These are phyloP conservation scores for Aspergillus ostianus DNA, from an alignment of 495 filamentous ascomycete species.

Conservation along the genomic window DNA sequence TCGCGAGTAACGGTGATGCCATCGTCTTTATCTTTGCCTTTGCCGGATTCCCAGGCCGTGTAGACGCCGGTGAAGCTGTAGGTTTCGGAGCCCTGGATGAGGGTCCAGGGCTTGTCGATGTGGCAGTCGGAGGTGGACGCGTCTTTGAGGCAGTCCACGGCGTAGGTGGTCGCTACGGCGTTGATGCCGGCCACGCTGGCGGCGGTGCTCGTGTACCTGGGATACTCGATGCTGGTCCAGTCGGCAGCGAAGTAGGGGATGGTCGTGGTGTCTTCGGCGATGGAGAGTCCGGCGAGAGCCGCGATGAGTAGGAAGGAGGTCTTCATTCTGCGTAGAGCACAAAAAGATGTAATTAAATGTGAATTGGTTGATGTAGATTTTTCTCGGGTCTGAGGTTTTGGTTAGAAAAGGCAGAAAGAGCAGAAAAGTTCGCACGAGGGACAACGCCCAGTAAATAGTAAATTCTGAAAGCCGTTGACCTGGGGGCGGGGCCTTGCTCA, in stretches of 20 bases:
- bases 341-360: neutral
- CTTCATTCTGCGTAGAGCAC: neutral
- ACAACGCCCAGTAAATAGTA: neutral
- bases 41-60: neutral
- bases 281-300: conserved; percentile 5
- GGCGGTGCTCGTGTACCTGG: conserved; percentile 19
- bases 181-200: conserved; percentile 27
- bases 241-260: conserved; percentile 4
- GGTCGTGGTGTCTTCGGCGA: conserved; percentile 16
- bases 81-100: conserved; percentile 23
- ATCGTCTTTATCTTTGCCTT: neutral
- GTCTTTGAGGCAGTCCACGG: conserved; percentile 21
- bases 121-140: conserved; percentile 22
- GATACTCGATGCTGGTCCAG: neutral
- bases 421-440: neutral
- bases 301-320: conserved; percentile 1
- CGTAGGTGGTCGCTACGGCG: conserved; percentile 26
- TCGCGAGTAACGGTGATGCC: conserved; percentile 3
- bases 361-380: neutral
- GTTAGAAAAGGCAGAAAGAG: neutral
- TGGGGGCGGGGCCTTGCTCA: neutral
- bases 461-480: neutral
- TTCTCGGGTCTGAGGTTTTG: neutral
- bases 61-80: conserved; percentile 5
- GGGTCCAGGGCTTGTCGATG: conserved; percentile 20